Evolutionary conservation across 441 rosid species (phyloP).

Genomic region (Erodium moschatum): DNA sequence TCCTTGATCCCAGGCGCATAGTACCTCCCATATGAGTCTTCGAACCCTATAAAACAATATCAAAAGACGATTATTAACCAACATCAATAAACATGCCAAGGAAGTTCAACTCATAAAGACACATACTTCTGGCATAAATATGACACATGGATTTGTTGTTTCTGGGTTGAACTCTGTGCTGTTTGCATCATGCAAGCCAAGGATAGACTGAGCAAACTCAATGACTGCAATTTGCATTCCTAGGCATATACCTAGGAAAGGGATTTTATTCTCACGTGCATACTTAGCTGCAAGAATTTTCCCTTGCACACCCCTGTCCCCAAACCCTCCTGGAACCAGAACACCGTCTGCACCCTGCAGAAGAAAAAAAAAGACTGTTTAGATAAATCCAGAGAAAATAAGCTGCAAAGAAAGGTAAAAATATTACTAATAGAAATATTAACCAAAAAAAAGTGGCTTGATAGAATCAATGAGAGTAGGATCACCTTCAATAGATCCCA

Average conservation of each 20-base stretch:
- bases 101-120: not conserved
- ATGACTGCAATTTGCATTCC: slow-evolving; percentile 97
- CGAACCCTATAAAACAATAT: slow-evolving; percentile 38
- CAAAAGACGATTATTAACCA: not conserved
- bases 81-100: not conserved
- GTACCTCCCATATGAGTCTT: slow-evolving; percentile 66
- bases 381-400: slow-evolving; percentile 5
- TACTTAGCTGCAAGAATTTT: slow-evolving; percentile 78
- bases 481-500: slow-evolving; percentile 57
- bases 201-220: slow-evolving; percentile 65
- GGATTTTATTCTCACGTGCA: slow-evolving; percentile 76
- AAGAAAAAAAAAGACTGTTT: slow-evolving; percentile 17
- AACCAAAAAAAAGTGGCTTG: slow-evolving; percentile 1
- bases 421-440: not conserved
- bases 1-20: slow-evolving; percentile 64
- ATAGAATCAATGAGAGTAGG: not conserved
- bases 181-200: slow-evolving; percentile 69
- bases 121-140: slow-evolving; percentile 90
- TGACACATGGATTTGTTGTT: slow-evolving; percentile 64
- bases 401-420: not conserved
- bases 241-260: slow-evolving; percentile 88
- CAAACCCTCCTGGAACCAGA: slow-evolving; percentile 98
- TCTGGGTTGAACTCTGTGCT: slow-evolving; percentile 78
- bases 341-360: slow-evolving; percentile 77
- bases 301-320: slow-evolving; percentile 89